Evolutionary conservation across 768 basidiomycete species (phyloP), one percentile per base, ranked within the genome.

Genomic region (Kwoniella dendrophila): DNA sequence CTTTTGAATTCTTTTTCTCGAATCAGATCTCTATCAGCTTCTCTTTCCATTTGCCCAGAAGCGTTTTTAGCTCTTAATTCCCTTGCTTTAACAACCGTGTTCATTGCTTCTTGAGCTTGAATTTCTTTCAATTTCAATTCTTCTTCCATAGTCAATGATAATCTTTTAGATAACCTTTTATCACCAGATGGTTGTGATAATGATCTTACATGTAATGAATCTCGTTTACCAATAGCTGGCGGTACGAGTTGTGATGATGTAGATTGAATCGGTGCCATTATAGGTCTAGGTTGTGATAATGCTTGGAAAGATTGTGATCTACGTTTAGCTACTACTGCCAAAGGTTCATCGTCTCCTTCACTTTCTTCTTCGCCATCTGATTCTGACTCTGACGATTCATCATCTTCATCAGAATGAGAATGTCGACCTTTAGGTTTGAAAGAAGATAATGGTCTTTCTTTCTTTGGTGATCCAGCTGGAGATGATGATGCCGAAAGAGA

Each of bases 31-130:
- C 44, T 56, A 20, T 59, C 64, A 18, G 71, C 71, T 33, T 41
- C 14, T 40, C 63, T 55, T 44, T 73, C 71, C 30, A 57, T 47
- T 30, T 67, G 64, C 12, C 71, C 71, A 16, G 58, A 41, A 12
- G 36, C 32, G 34, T 59, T 57, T 18, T 67, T 53, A 36, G 60
- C 43, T 10, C 69, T 53, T 40, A 69, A 55, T 44, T 67, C 68
- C 20, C 71, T 44, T 3, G 71, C 67, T 30, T 40, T 22, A 2
- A 49, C 71, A 14, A 73, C 68, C 24, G 63, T 43, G 2, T 62
- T 64, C 64, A 73, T 57, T 11, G 65, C 66, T 18, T 45, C 20
- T 18, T 24, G 40, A 27, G 61, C 62, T 27, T 38, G 52, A 2
- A 51, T 5, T 11, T 60, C 63, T 12, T 52, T 56, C 38, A 49